Evolutionary conservation across 495 filamentous ascomycete genomes (phyloP), one percentile per base, ranked within the genome.

Genomic region (Penicillium salamii): DNA sequence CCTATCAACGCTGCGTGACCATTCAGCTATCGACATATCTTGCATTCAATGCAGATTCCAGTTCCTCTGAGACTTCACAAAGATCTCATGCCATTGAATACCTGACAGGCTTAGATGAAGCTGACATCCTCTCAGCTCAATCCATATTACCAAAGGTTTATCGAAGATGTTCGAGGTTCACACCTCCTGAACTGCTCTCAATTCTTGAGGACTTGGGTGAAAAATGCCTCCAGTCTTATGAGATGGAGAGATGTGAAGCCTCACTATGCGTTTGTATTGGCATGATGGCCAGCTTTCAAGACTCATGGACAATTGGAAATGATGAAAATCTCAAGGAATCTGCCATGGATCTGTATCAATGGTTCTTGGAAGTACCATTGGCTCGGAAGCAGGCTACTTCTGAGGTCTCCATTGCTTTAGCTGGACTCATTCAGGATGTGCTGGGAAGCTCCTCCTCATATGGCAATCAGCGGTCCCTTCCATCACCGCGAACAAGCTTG

Each of bases 321-420:
- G 65, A 69, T 19, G 75, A 75, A 26, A 72, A 80, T n/a, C 65
- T 95, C 14, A 74, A 72, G 13, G 76, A 80, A 1, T 73, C 77
- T 45, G 89, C 82, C 20, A 76, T 81, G 38, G 84, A 89, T 36
- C 63, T 97, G n/a, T 97, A 96, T 66, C 64, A 75, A 17, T 91
- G 88, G 78, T 85, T 92, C 54, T 78, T 90, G 17, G 81, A 80
- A 28, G 74, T 71, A 14, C 76, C 81, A 1, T 58, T 96, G 13
- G 72, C 79, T 21, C 83, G 76, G 39, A 78, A 78, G 14, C 78
- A 82, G 45, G 74, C 87, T 13, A 91, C 91, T 5, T 63, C 84
- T 13, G 75, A 72, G 24, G 78, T 86, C n/a, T 84, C 88, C 45
- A 78, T 84, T 43, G 69, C 72, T 3, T 71, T 96, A 38, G 79